Base-by-base conservation (phyloP, 148 eudicot genomes). In the Talinum fruticosum region DNA sequence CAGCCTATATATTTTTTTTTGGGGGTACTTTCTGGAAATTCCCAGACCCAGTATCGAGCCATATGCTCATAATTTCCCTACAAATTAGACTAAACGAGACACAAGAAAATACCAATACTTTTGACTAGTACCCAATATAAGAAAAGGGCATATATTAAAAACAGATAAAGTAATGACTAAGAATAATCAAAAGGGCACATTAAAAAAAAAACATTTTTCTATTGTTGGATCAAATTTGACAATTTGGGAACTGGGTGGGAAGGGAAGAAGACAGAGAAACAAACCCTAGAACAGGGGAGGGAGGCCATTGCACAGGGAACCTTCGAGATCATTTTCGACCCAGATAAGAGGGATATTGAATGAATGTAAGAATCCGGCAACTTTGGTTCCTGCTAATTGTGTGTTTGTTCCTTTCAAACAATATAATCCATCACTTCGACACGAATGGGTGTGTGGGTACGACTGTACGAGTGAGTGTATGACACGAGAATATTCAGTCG, bases 261-360 rank as follows among this genome's bases (percentile, higher is more conserved):
- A 24, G n/a, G 23, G 30, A 28, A 23, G 10, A 69, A 21, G 66
- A 62, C 18, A 26, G 66, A 75, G 73, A 66, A 72, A 77, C 64
- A 29, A 74, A 87, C 97, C 90, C 83, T 71, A 69, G 90, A 75
- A 86, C 85, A 83, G 86, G 90, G 90, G 69, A 90, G 74, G 76
- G 91, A 80, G 37, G 87, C 87, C 94, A 92, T 92, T 77, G 89
- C 88, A 68, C 75, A 82, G 74, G 89, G 83, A 29, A 82, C 77
- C 70, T 81, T 79, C 21, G 88, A 87, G 59, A 87, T 81, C 89
- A 87, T 84, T 66, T n/a, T 84, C 30, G 92, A 87, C 62, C 67
- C 45, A 54, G 35, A 61, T 38, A 70, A 53, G 45, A 49, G 59
- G 45, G 75, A 72, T 36, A 72, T 35, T 12, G 36, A 14, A 26